phyloP scores from a whole-genome alignment of 2,329 filamentous ascomycete species.

The Ascocoryne sarcoides region DNA sequence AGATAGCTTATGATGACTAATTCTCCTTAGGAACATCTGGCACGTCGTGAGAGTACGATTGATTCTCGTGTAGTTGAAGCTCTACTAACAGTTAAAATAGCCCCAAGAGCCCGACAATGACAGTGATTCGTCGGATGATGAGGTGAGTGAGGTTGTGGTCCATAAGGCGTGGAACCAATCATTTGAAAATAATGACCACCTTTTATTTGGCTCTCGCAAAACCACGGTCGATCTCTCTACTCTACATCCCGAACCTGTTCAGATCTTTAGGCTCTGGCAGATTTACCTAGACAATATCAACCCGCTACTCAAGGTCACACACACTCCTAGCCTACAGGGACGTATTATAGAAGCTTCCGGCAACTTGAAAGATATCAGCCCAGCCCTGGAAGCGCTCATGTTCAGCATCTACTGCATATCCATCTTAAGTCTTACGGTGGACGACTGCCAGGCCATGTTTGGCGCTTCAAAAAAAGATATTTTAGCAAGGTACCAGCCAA shows the following conservation, averaged over 20 bases:
- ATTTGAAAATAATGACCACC: slow-evolving; percentile 35
- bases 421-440: slow-evolving; percentile 43
- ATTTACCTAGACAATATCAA: slow-evolving; percentile 67
- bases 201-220: slow-evolving; percentile 48
- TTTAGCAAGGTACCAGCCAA: slow-evolving; percentile 34
- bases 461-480: slow-evolving; percentile 32
- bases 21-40: slow-evolving; percentile 38
- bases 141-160: slow-evolving; percentile 31
- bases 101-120: slow-evolving; percentile 26
- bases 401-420: slow-evolving; percentile 59
- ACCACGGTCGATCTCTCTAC: slow-evolving; percentile 36
- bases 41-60: slow-evolving; percentile 35
- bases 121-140: slow-evolving; percentile 28
- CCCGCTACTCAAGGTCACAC: slow-evolving; percentile 62
- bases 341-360: slow-evolving; percentile 54
- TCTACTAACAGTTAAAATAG: slow-evolving; percentile 18
- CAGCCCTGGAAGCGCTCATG: slow-evolving; percentile 51
- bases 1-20: no score
- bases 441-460: slow-evolving; percentile 41
- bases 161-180: slow-evolving; percentile 38
- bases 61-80: neutral
- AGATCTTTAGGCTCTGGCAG: slow-evolving; percentile 67
- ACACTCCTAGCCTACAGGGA: slow-evolving; percentile 60
- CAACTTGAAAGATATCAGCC: slow-evolving; percentile 44
- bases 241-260: slow-evolving; percentile 47